Conservation (phyloP, 164 flowering plant species). For the Nymphaea colorata region DNA sequence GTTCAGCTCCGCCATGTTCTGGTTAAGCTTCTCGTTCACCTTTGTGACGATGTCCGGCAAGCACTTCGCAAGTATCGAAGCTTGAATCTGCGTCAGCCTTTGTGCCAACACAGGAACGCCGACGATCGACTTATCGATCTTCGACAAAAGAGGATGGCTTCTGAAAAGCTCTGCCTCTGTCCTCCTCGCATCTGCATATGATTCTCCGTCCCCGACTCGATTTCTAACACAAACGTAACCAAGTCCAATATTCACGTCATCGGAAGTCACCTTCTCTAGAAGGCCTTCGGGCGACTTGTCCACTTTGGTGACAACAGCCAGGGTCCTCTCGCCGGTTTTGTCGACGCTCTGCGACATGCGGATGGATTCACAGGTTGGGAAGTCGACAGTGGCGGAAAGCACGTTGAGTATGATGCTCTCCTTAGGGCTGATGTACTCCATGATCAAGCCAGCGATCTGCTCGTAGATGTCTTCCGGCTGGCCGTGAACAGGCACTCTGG, state of each 20-base stretch:
- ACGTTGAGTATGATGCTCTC: conserved; percentile 41
- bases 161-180: conserved; percentile 21
- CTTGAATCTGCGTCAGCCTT: conserved; percentile 23
- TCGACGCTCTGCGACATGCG: conserved; percentile 39
- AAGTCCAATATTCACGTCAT: conserved; percentile 34
- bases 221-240: conserved; percentile 38
- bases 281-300: conserved; percentile 31
- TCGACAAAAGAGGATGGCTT: conserved; percentile 18
- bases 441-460: conserved; percentile 26
- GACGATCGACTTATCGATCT: conserved; percentile 13
- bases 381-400: conserved; percentile 33
- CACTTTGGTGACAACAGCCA: conserved; percentile 37
- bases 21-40: conserved; percentile 12
- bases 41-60: conserved; percentile 19
- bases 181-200: conserved; percentile 24
- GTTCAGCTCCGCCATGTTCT: conserved; percentile 19
- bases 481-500: conserved; percentile 38
- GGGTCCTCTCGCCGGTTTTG: conserved; percentile 27
- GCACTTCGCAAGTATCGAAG: conserved; percentile 12
- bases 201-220: conserved; percentile 26
- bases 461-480: conserved; percentile 40
- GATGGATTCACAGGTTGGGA: conserved; percentile 42
- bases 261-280: conserved; percentile 14
- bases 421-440: conserved; percentile 30
- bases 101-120: conserved; percentile 25